Conservation (phyloP, 768 basidiomycete species). For the Lactarius sp. region DNA sequence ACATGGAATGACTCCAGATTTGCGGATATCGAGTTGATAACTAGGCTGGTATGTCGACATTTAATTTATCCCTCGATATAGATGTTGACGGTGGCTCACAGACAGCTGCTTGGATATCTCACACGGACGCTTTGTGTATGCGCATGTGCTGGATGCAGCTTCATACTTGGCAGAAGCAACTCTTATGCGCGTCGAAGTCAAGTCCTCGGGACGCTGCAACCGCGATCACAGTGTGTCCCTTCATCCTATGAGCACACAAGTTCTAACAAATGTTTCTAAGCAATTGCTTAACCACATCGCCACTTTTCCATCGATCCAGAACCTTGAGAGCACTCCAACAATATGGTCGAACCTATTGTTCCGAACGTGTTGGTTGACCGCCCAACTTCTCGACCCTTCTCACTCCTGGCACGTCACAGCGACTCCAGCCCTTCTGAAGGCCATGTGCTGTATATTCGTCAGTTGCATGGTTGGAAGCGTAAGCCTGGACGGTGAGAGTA, state of each 20-base stretch:
- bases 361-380: conserved; percentile 22
- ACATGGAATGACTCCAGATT: conserved; percentile 53
- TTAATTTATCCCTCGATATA: neutral
- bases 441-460: conserved; percentile 14
- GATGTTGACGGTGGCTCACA: conserved; percentile 27
- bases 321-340: neutral
- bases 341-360: conserved; percentile 6
- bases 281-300: conserved; percentile 7
- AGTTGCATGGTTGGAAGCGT: neutral
- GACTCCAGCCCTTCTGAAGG: conserved; percentile 5
- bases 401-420: conserved; percentile 12
- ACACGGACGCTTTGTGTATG: conserved; percentile 30
- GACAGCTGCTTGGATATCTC: conserved; percentile 53
- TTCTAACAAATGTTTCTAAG: conserved; percentile 1
- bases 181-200: conserved; percentile 18
- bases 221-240: conserved; percentile 20
- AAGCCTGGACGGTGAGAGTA: conserved; percentile 5
- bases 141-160: conserved; percentile 6
- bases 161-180: conserved; percentile 23
- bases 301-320: neutral
- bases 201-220: conserved; percentile 13
- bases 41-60: conserved; percentile 41
- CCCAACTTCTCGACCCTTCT: conserved; percentile 20
- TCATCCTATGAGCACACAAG: neutral
- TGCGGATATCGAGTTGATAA: conserved; percentile 46